Evolutionary conservation across 2,329 filamentous ascomycete species (phyloP).

Genomic region (Microsporum ferrugineum): DNA sequence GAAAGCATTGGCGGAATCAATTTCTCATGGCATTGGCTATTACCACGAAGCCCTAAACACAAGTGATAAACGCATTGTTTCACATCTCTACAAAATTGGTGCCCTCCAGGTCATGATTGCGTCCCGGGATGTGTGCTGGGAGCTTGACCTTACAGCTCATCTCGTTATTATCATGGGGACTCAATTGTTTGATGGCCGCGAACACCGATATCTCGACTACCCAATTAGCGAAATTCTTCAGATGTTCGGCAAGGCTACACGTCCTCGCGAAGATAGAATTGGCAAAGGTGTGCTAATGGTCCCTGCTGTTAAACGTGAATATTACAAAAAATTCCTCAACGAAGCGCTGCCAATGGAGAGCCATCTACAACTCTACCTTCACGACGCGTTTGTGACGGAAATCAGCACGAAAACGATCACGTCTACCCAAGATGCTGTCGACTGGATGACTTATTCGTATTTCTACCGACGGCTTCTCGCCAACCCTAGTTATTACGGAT

Average conservation of each 20-base stretch:
- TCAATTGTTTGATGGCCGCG: conserved; percentile 90
- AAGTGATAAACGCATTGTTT: conserved; percentile 86
- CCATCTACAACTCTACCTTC: conserved; percentile 78
- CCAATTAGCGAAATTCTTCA: conserved; percentile 86
- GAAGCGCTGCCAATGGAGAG: conserved; percentile 94
- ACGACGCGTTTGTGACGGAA: conserved; percentile 94
- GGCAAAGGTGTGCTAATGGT: conserved; percentile 94
- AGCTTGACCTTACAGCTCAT: conserved; percentile 76
- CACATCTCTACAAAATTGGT: conserved; percentile 78
- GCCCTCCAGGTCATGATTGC: conserved; percentile 77
- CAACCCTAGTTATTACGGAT: conserved; percentile 91
- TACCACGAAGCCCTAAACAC: conserved; percentile 86
- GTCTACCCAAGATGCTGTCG: conserved; percentile 91
- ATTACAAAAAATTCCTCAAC: conserved; percentile 97
- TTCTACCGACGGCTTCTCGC: conserved; percentile 91
- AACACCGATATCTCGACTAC: conserved; percentile 96
- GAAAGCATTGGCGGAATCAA: conserved; percentile 71
- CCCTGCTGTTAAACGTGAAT: conserved; percentile 84
- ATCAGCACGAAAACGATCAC: conserved; percentile 93
- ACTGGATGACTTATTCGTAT: conserved; percentile 97
- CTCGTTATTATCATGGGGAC: conserved; percentile 95
- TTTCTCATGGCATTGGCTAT: conserved; percentile 91
- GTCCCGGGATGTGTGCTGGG: conserved; percentile 89
- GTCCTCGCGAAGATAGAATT: conserved; percentile 64
- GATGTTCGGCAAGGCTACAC: conserved; percentile 92